Conservation (phyloP, 805 yeast genomes). For the Ogataea nonfermentans region DNA sequence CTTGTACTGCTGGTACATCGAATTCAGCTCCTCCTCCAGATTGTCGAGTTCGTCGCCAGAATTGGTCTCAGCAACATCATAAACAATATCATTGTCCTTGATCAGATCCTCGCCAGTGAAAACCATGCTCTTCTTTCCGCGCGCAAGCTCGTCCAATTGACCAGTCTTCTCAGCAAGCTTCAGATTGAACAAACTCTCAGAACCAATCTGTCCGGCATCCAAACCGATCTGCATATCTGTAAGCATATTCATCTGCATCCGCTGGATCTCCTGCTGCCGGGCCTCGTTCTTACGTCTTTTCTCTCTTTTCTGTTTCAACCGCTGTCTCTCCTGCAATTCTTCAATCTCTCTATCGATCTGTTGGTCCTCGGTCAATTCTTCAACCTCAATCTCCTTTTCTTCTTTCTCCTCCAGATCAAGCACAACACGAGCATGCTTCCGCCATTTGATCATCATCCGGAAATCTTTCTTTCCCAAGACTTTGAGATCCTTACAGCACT, state of each 20-base stretch:
- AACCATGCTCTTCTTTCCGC: slow-evolving; percentile 70
- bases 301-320: slow-evolving; percentile 70
- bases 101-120: slow-evolving; percentile 55
- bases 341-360: slow-evolving; percentile 82
- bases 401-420: slow-evolving; percentile 65
- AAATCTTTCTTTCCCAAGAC: slow-evolving; percentile 95
- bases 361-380: slow-evolving; percentile 80
- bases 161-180: slow-evolving; percentile 89
- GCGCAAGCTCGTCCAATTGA: slow-evolving; percentile 64
- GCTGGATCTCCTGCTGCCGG: slow-evolving; percentile 80
- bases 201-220: slow-evolving; percentile 81
- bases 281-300: slow-evolving; percentile 77
- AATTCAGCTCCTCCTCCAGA: slow-evolving; percentile 78
- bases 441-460: slow-evolving; percentile 79
- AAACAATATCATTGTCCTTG: slow-evolving; percentile 56
- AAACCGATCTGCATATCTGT: slow-evolving; percentile 91
- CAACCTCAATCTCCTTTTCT: slow-evolving; percentile 50
- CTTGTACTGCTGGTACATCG: slow-evolving; percentile 74
- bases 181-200: slow-evolving; percentile 78
- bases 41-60: slow-evolving; percentile 58
- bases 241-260: slow-evolving; percentile 96
- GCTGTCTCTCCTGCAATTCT: slow-evolving; percentile 67
- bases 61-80: slow-evolving; percentile 34
- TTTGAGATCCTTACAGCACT: slow-evolving; percentile 86
- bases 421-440: slow-evolving; percentile 77